Base-by-base conservation (phyloP, 73 alveolate genomes). In the Paramecium sonneborni region DNA sequence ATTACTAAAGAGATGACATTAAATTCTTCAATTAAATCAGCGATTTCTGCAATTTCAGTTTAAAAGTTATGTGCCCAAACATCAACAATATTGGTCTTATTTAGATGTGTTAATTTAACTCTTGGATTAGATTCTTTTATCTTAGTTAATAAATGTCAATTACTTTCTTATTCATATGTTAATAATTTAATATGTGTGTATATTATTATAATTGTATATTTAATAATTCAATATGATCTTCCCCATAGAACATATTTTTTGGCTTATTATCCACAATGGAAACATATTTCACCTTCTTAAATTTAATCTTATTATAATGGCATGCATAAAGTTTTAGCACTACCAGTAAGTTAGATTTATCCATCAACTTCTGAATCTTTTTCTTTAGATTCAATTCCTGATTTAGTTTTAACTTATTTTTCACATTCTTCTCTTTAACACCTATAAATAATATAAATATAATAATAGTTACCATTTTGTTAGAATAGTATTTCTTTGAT, bases 301-400 rank as follows among this genome's bases (percentile, higher is more conserved):
- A 97, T 93, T 34, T 94, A 95, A 5, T 96, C 97, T 91, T 97
- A 98, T 28, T 95, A 85, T 37, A 96, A 92, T 85, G 99, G 99
- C 93, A 96, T 95, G 93, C 99, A 96, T 41, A 98, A 95, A 46
- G 99, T 97, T 94, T 98, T 98, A 20, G 99, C 99, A 28, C 99
- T 88, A 28, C 99, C 99, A 46, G 99, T 96, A 20, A 96, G 76
- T 62, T 85, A 95, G 3, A 95, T 97, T 82, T 97, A 95, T 92
- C 98, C 99, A 67, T 96, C 97, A 90, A 94, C 97, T 57, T 95
- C 96, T 26, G 90, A 93, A 85, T 96, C 97, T 85, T 96, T 86
- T 9, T 96, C 98, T 82, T 97, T 97, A 1, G 98, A 95, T 85
- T 96, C 98, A 91, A 93, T 97, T 88, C 96, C 99, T 9, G 99